Evolutionary conservation across 148 eudicot genomes (phyloP).

Genomic region (Vaccinium vitisidaea): DNA sequence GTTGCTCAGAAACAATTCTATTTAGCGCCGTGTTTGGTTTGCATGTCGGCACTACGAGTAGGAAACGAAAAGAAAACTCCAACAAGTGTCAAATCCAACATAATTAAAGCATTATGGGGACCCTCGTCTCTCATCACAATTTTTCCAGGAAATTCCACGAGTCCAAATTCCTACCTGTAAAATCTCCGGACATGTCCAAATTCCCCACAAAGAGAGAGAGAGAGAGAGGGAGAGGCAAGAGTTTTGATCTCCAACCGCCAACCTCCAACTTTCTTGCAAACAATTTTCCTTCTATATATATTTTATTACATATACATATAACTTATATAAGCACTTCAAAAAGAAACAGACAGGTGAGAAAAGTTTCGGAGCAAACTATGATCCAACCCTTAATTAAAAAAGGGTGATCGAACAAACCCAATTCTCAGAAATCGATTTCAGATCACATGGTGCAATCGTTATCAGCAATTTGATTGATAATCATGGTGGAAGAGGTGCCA

Average conservation of each 20-base stretch:
- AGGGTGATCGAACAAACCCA: not conserved
- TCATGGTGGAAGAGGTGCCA: conserved; percentile 33
- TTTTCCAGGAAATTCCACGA: not conserved
- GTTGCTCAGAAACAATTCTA: too few species aligned
- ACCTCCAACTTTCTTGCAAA: not conserved
- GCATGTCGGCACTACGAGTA: not conserved
- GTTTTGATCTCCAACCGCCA: not conserved
- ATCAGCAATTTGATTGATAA: not conserved
- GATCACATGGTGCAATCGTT: not conserved
- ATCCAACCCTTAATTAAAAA: too few species aligned
- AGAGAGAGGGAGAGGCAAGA: too few species aligned
- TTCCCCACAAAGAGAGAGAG: not conserved
- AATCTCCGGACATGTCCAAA: not conserved
- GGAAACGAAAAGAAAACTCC: not conserved
- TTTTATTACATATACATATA: not conserved
- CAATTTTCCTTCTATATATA: not conserved
- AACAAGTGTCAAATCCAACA: not conserved
- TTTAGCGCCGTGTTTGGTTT: not conserved
- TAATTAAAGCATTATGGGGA: not conserved
- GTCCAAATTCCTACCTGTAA: not conserved
- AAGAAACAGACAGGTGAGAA: not conserved
- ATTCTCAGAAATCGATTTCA: not conserved
- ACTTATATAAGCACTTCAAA: not conserved
- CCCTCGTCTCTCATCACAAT: not conserved
- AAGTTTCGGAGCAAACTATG: conserved; percentile 6